phyloP scores from a whole-genome alignment of 129 eudicot species.

The Apium graveolens region DNA sequence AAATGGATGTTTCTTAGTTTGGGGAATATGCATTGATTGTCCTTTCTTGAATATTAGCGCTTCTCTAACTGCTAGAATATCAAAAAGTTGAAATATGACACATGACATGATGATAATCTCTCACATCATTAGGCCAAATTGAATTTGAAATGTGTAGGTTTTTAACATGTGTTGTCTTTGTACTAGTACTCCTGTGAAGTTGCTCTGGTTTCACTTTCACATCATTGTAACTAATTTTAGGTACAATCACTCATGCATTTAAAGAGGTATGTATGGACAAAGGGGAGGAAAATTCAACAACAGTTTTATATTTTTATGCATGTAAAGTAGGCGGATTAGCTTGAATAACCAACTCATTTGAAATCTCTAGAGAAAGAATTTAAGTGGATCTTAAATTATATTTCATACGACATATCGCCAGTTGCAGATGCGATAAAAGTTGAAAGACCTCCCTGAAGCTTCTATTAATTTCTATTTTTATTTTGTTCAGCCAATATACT shows the following conservation, averaged over 20 bases:
- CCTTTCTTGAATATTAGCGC: not conserved
- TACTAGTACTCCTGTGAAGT: slow-evolving; percentile 3
- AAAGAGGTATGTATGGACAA: not conserved
- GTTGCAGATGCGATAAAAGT: too few relatives aligned
- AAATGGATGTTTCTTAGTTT: slow-evolving; percentile 2
- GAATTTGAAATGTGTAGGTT: not conserved
- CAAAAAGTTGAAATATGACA: not conserved
- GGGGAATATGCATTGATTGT: slow-evolving; percentile 1
- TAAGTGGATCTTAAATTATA: too few relatives aligned
- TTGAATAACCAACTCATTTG: too few relatives aligned
- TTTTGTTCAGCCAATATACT: too few relatives aligned
- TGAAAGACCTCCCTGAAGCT: too few relatives aligned
- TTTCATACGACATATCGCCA: too few relatives aligned
- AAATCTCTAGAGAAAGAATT: too few relatives aligned
- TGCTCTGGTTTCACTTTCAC: slow-evolving; percentile 6
- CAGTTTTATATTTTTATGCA: not conserved
- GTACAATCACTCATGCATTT: not conserved
- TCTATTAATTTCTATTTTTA: too few relatives aligned
- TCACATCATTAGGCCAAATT: not conserved
- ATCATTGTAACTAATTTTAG: slow-evolving; percentile 3
- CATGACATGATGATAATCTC: not conserved
- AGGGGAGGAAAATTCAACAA: not conserved
- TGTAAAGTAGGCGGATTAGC: not conserved
- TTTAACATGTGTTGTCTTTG: slow-evolving; percentile 3
- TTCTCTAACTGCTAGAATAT: not conserved